Conservation (phyloP, 148 eudicot species). For the Camellia japonica region DNA sequence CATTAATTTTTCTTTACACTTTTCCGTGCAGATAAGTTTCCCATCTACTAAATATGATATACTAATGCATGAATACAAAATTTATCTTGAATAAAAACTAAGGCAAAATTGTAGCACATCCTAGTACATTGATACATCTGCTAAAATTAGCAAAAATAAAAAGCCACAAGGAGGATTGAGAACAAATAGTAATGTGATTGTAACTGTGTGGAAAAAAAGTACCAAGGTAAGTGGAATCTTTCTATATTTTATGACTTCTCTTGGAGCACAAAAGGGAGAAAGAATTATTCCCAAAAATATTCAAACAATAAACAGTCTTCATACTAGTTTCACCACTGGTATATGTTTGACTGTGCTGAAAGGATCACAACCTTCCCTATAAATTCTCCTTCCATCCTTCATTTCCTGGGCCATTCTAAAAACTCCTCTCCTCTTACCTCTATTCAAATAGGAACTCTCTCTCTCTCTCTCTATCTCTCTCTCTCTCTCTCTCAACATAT, state of each 20-base stretch:
- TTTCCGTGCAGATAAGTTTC: no score
- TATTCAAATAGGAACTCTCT: conserved; percentile 15
- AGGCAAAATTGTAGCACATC: not conserved
- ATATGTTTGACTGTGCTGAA: conserved; percentile 23
- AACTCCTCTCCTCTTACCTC: conserved; percentile 7
- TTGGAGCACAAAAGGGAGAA: not conserved
- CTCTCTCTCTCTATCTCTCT: conserved; percentile 12
- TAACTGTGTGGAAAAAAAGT: conserved; percentile 10
- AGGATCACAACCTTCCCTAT: conserved; percentile 29
- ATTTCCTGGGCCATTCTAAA: conserved; percentile 26
- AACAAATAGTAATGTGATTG: not conserved
- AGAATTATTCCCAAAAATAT: conserved; percentile 5
- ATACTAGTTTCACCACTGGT: conserved; percentile 3
- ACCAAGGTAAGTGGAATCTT: conserved; percentile 5
- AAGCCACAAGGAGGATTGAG: conserved; percentile 9
- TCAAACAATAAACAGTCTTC: conserved; percentile 9
- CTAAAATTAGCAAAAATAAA: conserved; percentile 4
- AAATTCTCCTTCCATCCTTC: conserved; percentile 29
- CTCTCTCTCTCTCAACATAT: conserved; percentile 12
- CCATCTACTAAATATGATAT: no score
- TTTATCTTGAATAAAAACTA: not conserved
- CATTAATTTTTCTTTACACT: no score
- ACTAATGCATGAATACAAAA: not conserved
- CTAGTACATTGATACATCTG: not conserved
- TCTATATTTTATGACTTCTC: conserved; percentile 4